These are phyloP conservation scores for Phaeosphaeria sp. DNA, from an alignment of 2,329 filamentous ascomycete genomes.

Conservation along the genomic window DNA sequence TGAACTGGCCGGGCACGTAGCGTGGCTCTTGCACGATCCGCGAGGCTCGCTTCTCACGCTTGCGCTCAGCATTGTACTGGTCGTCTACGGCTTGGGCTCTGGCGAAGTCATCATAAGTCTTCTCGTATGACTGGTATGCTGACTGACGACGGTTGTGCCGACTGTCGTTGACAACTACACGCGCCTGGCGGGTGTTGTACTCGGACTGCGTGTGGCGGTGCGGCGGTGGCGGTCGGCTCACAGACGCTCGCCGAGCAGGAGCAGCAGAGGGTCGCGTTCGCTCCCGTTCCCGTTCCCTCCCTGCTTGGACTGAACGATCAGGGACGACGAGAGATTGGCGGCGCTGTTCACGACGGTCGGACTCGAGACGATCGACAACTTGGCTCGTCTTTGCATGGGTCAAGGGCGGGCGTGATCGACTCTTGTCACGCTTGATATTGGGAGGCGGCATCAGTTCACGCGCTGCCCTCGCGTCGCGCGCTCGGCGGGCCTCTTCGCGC, in stretches of 20 bases:
- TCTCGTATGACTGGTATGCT: conserved; percentile 33
- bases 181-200: conserved; percentile 31
- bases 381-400: conserved; percentile 36
- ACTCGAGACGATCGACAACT: conserved; percentile 12
- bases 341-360: conserved; percentile 5
- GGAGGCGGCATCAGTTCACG: conserved; percentile 36
- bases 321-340: conserved; percentile 25
- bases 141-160: conserved; percentile 35
- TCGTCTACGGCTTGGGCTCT: conserved; percentile 8
- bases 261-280: conserved; percentile 25
- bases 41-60: conserved; percentile 21
- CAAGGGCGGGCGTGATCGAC: conserved; percentile 29
- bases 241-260: conserved; percentile 26
- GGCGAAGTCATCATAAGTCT: conserved; percentile 17
- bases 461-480: conserved; percentile 9
- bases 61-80: conserved; percentile 10
- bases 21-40: conserved; percentile 11
- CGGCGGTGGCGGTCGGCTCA: conserved; percentile 44
- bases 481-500: neutral
- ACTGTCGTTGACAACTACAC: conserved; percentile 37
- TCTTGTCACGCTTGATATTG: conserved; percentile 16
- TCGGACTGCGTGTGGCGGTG: conserved; percentile 42
- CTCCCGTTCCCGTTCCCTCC: conserved; percentile 18
- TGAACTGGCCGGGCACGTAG: conserved; percentile 15
- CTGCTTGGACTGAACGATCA: conserved; percentile 16